Evolutionary conservation across 352 stramenopile species (phyloP).

Genomic region (Phytophthora multivora): DNA sequence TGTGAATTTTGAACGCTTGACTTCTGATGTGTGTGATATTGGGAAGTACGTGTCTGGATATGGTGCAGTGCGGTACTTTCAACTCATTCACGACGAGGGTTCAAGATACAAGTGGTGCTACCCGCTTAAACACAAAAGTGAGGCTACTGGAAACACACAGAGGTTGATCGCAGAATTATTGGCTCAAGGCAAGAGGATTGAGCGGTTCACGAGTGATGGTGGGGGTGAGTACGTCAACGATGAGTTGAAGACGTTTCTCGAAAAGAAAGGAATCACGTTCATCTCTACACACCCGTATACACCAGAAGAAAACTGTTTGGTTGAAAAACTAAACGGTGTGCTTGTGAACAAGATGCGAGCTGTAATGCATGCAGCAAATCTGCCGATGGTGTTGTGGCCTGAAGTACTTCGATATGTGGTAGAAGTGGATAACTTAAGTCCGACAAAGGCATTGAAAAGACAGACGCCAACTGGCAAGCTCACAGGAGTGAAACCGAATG

Average conservation of each 20-base stretch:
- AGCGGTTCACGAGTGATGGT: constrained; percentile 5
- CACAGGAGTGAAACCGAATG: not conserved
- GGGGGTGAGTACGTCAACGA: constrained; percentile 4
- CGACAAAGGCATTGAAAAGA: not conserved
- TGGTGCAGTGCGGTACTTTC: constrained; percentile 5
- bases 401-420: constrained; percentile 1
- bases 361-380: not conserved
- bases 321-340: constrained; percentile 6
- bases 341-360: constrained; percentile 1
- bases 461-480: not conserved
- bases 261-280: not conserved
- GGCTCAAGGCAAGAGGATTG: not conserved
- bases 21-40: constrained; percentile 3
- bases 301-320: constrained; percentile 4
- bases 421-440: not conserved
- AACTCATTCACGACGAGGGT: constrained; percentile 8
- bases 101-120: constrained; percentile 9
- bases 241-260: not conserved
- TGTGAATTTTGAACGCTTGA: constrained; percentile 4
- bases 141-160: constrained; percentile 1
- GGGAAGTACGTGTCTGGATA: not conserved
- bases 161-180: not conserved
- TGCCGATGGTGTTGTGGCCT: constrained; percentile 2
- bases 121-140: not conserved
- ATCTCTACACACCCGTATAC: not conserved